Base-by-base conservation (phyloP, 2,329 filamentous ascomycete species). In the Cercospora sp. region DNA sequence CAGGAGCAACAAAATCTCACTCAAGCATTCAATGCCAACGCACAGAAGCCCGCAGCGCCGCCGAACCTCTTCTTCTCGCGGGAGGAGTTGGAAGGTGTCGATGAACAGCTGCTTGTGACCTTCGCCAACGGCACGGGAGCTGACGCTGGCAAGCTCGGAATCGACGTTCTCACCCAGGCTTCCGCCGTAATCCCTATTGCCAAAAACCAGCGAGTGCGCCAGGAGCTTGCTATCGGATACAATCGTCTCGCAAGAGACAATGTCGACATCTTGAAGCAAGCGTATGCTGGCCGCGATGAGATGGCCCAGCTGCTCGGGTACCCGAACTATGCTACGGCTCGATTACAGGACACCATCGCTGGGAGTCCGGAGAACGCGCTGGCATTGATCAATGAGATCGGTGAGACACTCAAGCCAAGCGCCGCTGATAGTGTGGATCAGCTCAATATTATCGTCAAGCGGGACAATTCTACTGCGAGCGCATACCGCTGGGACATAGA, bases 241-340 rank as follows among this genome's bases (percentile, higher is more conserved):
- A 57, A 57, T 57, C 53, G 53, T 4, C 53, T 57, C 10, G 23
- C 23, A 13, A 28, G 16, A 57, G 53, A 31, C 26, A 57, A 57
- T 13, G 53, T 57, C 53, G 28, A 57, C 53, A 30, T 30, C 20
- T 57, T 57, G 23, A 28, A 57, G 26, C 26, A 30, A 31, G 53
- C 26, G 23, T 57, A 28, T 30, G 53, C 53, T n/a, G 53, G 53
- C 7, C 53, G 53, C 53, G 53, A 57, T 57, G 53, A 57, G 23
- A 57, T 57, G 53, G 53, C 53, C 23, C 53, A 57, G 53, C 23
- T 57, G 28, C 28, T 57, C n/a, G 53, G 53, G 13, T 57, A 57
- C 6, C 26, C 53, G 2, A 57, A 57, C 5, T 57, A 57, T n/a
- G 53, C 53, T 30, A 31, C 53, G 26, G 53, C 26, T 18, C 53